A percentile compares a stretch with the other conserved stretches of the same genome.
Evolutionary conservation across 225 moss, liverwort and hornwort genomes (phyloP).

Genomic region (Bryoerythrophyllum caledonicum): DNA sequence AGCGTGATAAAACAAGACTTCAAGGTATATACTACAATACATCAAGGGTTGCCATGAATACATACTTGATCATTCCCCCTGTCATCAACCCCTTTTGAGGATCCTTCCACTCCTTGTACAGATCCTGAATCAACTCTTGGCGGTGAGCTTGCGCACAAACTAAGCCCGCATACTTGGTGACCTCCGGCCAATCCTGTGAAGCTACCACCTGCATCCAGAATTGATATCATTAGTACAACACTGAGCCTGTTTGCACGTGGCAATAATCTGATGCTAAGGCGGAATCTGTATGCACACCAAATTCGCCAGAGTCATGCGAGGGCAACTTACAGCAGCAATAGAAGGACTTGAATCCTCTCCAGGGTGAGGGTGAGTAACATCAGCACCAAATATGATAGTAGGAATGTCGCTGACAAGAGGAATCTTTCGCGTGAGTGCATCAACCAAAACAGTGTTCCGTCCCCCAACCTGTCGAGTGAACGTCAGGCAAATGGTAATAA

Average conservation of each 20-base stretch:
- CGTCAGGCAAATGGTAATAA: rapidly evolving
- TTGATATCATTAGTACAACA: neutral
- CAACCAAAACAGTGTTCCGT: slow-evolving; percentile 90
- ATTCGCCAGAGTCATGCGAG: neutral
- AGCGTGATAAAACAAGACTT: neutral
- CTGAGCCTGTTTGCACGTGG: rapidly evolving
- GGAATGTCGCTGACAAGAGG: slow-evolving; percentile 97
- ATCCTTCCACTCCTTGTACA: slow-evolving; percentile 90
- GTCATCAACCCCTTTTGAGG: slow-evolving; percentile 81
- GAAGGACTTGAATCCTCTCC: slow-evolving; percentile 99
- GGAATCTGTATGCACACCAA: neutral
- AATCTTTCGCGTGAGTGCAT: slow-evolving; percentile 77
- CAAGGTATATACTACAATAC: neutral
- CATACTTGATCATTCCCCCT: slow-evolving; percentile 97
- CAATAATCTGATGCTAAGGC: neutral
- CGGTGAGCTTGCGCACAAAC: slow-evolving; percentile 97
- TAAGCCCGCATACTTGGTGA: slow-evolving; percentile 94
- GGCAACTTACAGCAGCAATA: slow-evolving; percentile 79
- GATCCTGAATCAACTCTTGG: slow-evolving; percentile 89
- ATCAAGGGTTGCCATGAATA: rapidly evolving
- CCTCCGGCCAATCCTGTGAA: slow-evolving; percentile 99
- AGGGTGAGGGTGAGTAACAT: slow-evolving; percentile 99
- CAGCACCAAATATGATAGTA: slow-evolving; percentile 97
- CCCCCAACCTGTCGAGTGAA: slow-evolving; percentile 70
- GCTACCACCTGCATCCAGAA: slow-evolving; percentile 74